phyloP scores from a whole-genome alignment of 148 eudicot genomes.

The Rhododendron mucronatum region DNA sequence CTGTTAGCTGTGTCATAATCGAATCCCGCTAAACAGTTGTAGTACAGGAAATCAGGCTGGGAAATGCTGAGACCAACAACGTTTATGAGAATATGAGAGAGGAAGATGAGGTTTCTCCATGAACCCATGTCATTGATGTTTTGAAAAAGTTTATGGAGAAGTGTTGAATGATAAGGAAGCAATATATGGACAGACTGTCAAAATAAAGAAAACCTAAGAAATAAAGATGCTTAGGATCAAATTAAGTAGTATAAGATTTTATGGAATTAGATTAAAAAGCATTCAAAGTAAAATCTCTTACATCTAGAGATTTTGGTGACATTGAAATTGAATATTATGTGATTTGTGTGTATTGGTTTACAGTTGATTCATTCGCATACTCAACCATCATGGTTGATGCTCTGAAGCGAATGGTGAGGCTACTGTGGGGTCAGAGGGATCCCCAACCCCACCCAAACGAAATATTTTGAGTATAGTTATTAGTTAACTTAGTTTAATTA shows the following conservation, averaged over 20 bases:
- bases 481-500: too few species aligned
- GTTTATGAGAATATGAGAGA: not conserved
- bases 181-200: not conserved
- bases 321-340: too few species aligned
- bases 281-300: too few species aligned
- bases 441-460: too few species aligned
- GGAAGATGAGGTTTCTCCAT: not conserved
- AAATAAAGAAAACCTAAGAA: not conserved
- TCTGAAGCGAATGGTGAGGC: too few species aligned
- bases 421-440: too few species aligned
- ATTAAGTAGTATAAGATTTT: not conserved
- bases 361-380: too few species aligned
- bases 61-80: not conserved
- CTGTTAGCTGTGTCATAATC: slow-evolving; percentile 21
- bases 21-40: not conserved
- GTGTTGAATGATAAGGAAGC: not conserved
- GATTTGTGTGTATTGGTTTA: too few species aligned
- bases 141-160: not conserved
- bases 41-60: not conserved
- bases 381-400: too few species aligned
- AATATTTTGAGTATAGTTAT: too few species aligned
- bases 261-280: too few species aligned
- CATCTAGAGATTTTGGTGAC: too few species aligned
- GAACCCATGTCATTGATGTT: not conserved
- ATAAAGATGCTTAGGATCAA: not conserved